Evolutionary conservation across 2,329 filamentous ascomycete species (phyloP).

Genomic region (Aspergillus fumigatus): DNA sequence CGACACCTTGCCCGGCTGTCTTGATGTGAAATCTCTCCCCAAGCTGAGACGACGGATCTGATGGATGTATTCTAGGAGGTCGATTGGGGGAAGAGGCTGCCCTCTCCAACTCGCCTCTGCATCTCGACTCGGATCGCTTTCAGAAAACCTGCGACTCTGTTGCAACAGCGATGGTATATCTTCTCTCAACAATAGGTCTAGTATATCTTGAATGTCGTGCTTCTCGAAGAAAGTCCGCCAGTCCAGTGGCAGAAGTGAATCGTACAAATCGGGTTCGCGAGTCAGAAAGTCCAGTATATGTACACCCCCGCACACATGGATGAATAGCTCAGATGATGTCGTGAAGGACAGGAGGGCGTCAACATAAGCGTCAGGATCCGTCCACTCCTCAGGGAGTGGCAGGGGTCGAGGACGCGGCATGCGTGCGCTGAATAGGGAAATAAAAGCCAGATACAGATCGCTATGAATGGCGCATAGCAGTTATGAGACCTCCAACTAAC

Average conservation of each 20-base stretch:
- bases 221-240: slow-evolving; percentile 76
- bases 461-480: not conserved
- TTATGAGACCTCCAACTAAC: not conserved
- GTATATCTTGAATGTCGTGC: slow-evolving; percentile 66
- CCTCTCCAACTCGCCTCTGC: slow-evolving; percentile 38
- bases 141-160: not conserved
- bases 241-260: slow-evolving; percentile 66
- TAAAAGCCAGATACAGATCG: no score
- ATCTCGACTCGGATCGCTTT: slow-evolving; percentile 5
- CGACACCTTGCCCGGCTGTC: slow-evolving; percentile 37
- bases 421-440: not conserved
- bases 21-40: slow-evolving; percentile 53
- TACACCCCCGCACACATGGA: slow-evolving; percentile 90
- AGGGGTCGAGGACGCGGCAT: slow-evolving; percentile 53
- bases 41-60: slow-evolving; percentile 68
- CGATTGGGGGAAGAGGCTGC: slow-evolving; percentile 45
- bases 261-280: slow-evolving; percentile 75
- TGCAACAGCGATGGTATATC: slow-evolving; percentile 53
- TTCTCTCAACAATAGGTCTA: slow-evolving; percentile 77
- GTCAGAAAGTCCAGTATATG: slow-evolving; percentile 97
- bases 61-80: slow-evolving; percentile 66
- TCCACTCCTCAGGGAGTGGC: slow-evolving; percentile 67
- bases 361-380: slow-evolving; percentile 70
- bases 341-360: slow-evolving; percentile 72
- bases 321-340: slow-evolving; percentile 69